Base-by-base conservation (phyloP, 306 rosid species). In the Quercus rubra region DNA sequence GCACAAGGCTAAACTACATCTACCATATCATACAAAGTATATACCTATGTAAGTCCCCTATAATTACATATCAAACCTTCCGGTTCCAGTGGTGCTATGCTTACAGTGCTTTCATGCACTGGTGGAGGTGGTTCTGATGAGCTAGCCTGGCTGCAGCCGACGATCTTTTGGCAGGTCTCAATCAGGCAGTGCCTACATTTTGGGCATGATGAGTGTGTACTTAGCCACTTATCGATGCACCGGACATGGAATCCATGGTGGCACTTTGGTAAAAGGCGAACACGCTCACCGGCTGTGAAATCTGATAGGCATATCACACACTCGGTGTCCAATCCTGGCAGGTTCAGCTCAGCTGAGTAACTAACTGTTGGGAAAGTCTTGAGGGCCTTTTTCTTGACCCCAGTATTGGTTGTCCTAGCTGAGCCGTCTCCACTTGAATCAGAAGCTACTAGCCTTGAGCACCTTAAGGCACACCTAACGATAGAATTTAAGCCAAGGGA, bases 131-230 rank as follows among this genome's bases (percentile, higher is more conserved):
- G 71, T 73, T 73, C 87, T 0, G 92, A 80, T 1, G 88, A 70
- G 81, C 82, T 85, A 66, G 79, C 69, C 58, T 78, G 93, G 28
- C 41, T 54, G 80, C 79, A 80, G 15, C 90, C 95, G 18, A 86
- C 88, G 67, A 95, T 95, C 81, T 95, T 95, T 11, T 90, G 86
- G 57, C 94, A 92, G 0, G 96, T 95, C 55, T 85, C 94, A 18
- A 95, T 84, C 3, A 95, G 89, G 85, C 92, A 89, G 38, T 91
- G 96, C 57, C 99, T 84, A 69, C 99, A 95, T 77, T 89, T 95
- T 11, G 99, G 99, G 86, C 99, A 95, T 3, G 99, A 95, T 0
- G 98, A 92, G 78, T 95, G 98, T 0, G 96, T 91, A 55, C 88
- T 85, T 1, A 95, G 85, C 99, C 99, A 95, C 71, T 90, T 92